Conservation (phyloP, 164 flowering plant genomes). For the Kingdonia uniflora region DNA sequence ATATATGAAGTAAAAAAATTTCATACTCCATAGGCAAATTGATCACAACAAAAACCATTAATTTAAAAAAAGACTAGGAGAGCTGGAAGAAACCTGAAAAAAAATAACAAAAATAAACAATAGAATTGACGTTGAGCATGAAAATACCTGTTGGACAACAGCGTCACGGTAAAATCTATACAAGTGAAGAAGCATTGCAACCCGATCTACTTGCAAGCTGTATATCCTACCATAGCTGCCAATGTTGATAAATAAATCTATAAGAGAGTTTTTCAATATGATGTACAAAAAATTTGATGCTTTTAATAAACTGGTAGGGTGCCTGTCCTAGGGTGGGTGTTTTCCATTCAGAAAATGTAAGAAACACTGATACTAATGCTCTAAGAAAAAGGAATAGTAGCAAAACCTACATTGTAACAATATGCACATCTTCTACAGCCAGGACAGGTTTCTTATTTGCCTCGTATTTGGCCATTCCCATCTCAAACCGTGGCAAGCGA, state of each 20-base stretch:
- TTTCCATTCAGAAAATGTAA: too few relatives aligned
- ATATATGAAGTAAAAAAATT: too few relatives aligned
- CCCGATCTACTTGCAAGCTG: constrained; percentile 88
- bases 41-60: too few relatives aligned
- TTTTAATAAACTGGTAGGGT: too few relatives aligned
- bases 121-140: constrained; percentile 3
- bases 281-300: background rate
- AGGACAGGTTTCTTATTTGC: constrained; percentile 80
- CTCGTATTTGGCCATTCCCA: constrained; percentile 84
- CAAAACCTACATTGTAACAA: constrained; percentile 65
- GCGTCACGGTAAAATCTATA: constrained; percentile 95
- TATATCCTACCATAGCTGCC: constrained; percentile 94
- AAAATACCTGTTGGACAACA: constrained; percentile 76
- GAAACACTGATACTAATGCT: too few relatives aligned
- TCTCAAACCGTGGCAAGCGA: constrained; percentile 92
- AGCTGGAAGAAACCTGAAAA: too few relatives aligned
- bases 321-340: too few relatives aligned
- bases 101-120: too few relatives aligned
- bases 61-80: too few relatives aligned
- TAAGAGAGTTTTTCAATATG: background rate
- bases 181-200: constrained; percentile 73
- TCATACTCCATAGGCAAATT: too few relatives aligned
- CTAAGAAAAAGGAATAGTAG: background rate
- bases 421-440: constrained; percentile 72
- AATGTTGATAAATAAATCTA: constrained; percentile 7